Conservation (phyloP, 208 protist species). For the Naegleria fowleri region DNA sequence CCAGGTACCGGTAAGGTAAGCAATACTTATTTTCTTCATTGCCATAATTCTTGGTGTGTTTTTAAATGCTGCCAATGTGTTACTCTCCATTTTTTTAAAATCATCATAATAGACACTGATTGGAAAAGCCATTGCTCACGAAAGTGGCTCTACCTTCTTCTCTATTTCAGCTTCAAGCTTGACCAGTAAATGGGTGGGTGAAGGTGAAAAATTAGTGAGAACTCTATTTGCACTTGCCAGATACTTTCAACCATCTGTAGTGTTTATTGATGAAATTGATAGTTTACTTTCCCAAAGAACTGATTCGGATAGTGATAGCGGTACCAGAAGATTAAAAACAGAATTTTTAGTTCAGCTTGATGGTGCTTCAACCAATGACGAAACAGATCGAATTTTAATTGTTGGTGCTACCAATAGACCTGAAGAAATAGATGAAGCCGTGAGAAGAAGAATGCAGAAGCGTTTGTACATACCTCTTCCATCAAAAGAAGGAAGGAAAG, state of each 20-base stretch:
- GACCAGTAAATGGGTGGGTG: conserved; percentile 83
- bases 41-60: no score
- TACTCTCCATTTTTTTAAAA: no score
- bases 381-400: background rate
- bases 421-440: conserved; percentile 73
- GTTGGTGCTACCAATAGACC: conserved; percentile 33
- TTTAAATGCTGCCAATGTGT: no score
- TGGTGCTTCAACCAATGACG: conserved; percentile 40
- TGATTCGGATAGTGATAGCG: conserved; percentile 74
- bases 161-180: conserved; percentile 79
- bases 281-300: conserved; percentile 77
- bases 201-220: conserved; percentile 84
- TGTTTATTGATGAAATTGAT: conserved; percentile 93
- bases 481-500: conserved; percentile 38
- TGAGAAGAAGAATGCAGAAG: conserved; percentile 61
- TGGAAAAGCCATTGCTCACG: conserved; percentile 77
- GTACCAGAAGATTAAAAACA: conserved; percentile 76
- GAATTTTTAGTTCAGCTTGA: conserved; percentile 86
- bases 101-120: conserved; percentile 77
- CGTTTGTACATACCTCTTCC: conserved; percentile 77
- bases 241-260: conserved; percentile 73
- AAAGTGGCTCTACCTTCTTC: conserved; percentile 87
- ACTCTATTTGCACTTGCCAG: conserved; percentile 83
- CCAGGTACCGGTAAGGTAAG: conserved; percentile 65
- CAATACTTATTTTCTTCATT: no score